A percentile compares a stretch with the other conserved stretches of the same genome.
Evolutionary conservation across 495 filamentous ascomycete genomes (phyloP).

Genomic region (Chaetomium fimeti): DNA sequence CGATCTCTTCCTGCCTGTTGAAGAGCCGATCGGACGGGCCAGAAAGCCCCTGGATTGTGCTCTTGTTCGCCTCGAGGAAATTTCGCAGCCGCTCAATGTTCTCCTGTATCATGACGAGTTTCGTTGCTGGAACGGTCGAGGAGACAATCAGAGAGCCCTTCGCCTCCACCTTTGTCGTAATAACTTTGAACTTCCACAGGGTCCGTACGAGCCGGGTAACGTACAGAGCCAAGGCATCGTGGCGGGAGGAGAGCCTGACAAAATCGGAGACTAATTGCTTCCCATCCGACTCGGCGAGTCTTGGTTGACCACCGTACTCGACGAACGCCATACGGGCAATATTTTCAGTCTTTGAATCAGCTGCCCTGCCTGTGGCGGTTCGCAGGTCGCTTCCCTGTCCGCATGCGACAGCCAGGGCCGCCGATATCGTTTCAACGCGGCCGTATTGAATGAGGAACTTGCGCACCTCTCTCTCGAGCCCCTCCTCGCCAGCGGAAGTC

Average conservation of each 20-base stretch:
- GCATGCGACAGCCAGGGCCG: conserved; percentile 93
- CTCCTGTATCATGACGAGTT: conserved; percentile 72
- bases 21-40: conserved; percentile 75
- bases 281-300: conserved; percentile 72
- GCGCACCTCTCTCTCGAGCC: conserved; percentile 71
- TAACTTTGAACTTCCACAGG: conserved; percentile 70
- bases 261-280: conserved; percentile 63
- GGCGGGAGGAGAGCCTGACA: conserved; percentile 81
- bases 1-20: conserved; percentile 83
- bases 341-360: conserved; percentile 79
- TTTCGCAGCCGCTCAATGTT: conserved; percentile 72
- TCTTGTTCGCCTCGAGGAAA: conserved; percentile 81
- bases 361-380: conserved; percentile 65
- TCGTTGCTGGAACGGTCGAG: conserved; percentile 61
- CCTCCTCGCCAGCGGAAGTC: conserved; percentile 63
- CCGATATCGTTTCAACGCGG: conserved; percentile 78
- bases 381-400: conserved; percentile 78
- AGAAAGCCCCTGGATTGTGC: conserved; percentile 86
- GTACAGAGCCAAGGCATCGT: conserved; percentile 84
- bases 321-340: conserved; percentile 83
- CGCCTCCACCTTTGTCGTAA: conserved; percentile 42
- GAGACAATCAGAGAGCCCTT: conserved; percentile 58
- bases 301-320: conserved; percentile 80
- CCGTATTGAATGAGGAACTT: conserved; percentile 83
- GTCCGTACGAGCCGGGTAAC: conserved; percentile 78